Percentiles rank a stretch among this genome's conserved stretches.
phyloP scores from a whole-genome alignment of 2,329 filamentous ascomycete species.

The Pseudonectria foliicola region DNA sequence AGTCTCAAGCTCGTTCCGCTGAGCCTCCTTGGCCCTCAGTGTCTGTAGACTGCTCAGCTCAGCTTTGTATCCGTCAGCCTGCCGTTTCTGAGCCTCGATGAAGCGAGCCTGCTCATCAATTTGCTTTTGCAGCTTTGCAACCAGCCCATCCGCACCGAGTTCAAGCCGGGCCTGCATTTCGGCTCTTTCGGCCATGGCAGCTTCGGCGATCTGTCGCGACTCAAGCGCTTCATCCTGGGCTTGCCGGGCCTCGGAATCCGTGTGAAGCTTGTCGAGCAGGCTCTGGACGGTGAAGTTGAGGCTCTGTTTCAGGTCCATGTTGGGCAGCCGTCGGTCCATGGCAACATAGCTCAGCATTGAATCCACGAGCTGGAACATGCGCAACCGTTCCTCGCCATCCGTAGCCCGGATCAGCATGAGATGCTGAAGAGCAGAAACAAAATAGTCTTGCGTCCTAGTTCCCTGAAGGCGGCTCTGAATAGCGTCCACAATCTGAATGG shows the following conservation, averaged over 20 bases:
- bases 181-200: constrained; percentile 91
- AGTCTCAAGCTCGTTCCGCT: constrained; percentile 92
- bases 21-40: constrained; percentile 79
- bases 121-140: constrained; percentile 87
- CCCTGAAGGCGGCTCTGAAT: constrained; percentile 80
- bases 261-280: constrained; percentile 90
- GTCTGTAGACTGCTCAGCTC: constrained; percentile 84
- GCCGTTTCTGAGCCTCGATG: constrained; percentile 80
- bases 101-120: constrained; percentile 88
- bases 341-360: constrained; percentile 99
- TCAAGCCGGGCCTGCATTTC: constrained; percentile 86
- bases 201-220: constrained; percentile 86
- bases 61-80: constrained; percentile 80
- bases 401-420: constrained; percentile 87
- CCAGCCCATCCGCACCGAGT: constrained; percentile 85
- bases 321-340: constrained; percentile 91
- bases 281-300: constrained; percentile 96
- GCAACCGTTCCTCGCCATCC: constrained; percentile 81
- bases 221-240: constrained; percentile 88
- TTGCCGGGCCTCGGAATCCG: constrained; percentile 88
- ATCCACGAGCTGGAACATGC: constrained; percentile 96
- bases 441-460: constrained; percentile 87
- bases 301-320: constrained; percentile 97
- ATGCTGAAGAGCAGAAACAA: constrained; percentile 91
- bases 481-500: constrained; percentile 86